Percentiles rank a stretch among this genome's conserved stretches.
Conservation (phyloP, 257 asterid genomes). For the Coffea canephora region DNA sequence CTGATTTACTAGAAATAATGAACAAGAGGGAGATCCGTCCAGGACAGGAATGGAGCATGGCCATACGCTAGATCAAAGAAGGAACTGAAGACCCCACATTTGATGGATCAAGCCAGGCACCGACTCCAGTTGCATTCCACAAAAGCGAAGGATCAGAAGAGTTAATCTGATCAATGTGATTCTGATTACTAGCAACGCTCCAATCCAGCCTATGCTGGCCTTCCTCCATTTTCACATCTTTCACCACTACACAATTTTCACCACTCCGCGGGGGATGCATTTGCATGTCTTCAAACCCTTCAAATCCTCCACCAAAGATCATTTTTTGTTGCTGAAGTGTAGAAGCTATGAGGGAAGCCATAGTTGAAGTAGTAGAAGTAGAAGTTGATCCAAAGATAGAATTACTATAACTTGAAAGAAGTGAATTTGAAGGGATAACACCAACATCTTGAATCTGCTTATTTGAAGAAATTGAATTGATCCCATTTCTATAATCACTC, state of each 20-base stretch:
- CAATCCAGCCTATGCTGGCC: constrained; percentile 29
- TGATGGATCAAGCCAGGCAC: constrained; percentile 47
- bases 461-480: constrained; percentile 8
- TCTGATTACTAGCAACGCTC: constrained; percentile 19
- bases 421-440: constrained; percentile 15
- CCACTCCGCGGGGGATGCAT: constrained; percentile 8
- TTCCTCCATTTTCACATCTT: constrained; percentile 38
- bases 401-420: constrained; percentile 28
- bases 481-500: constrained; percentile 17
- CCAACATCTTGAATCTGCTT: constrained; percentile 34
- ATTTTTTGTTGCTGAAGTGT: constrained; percentile 33
- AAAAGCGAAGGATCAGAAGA: constrained; percentile 30
- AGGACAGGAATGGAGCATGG: neutral
- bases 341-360: constrained; percentile 45
- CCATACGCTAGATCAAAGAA: constrained; percentile 33
- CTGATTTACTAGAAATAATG: neutral
- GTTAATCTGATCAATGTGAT: constrained; percentile 30
- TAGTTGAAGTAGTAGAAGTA: constrained; percentile 26
- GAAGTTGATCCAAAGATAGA: constrained; percentile 28
- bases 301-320: constrained; percentile 18
- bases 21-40: constrained; percentile 21
- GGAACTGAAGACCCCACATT: constrained; percentile 50
- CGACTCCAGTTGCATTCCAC: constrained; percentile 30
- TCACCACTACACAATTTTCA: constrained; percentile 24
- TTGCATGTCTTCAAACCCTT: constrained; percentile 28